Conservation (phyloP, 768 basidiomycete genomes). For the Boletus barrowsii region DNA sequence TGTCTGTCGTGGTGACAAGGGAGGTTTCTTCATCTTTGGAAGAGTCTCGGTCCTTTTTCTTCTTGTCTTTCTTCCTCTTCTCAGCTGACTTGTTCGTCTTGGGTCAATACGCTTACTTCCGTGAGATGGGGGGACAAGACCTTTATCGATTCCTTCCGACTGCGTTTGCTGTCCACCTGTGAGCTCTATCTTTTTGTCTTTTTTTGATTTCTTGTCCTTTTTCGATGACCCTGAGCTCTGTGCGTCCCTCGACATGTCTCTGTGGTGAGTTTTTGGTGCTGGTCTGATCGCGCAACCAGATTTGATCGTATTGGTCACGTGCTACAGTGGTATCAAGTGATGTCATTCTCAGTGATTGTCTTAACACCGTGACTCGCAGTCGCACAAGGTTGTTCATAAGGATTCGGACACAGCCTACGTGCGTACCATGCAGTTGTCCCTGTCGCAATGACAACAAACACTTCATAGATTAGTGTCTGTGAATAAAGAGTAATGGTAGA, state of each 20-base stretch:
- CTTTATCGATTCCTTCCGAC: slow-evolving; percentile 10
- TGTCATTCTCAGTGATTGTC: too few relatives aligned
- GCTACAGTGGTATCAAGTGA: not conserved
- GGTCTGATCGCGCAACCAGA: not conserved
- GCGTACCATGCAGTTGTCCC: too few relatives aligned
- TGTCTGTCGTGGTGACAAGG: not conserved
- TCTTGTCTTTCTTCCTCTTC: slow-evolving; percentile 40
- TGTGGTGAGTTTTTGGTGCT: not conserved
- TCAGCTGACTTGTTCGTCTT: slow-evolving; percentile 12
- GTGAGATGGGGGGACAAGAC: slow-evolving; percentile 10
- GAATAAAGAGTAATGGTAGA: not conserved
- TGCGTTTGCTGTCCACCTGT: not conserved
- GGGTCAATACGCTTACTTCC: slow-evolving; percentile 4
- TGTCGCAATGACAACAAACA: too few relatives aligned
- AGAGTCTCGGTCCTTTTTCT: slow-evolving; percentile 33
- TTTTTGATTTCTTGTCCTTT: not conserved
- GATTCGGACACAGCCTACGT: too few relatives aligned
- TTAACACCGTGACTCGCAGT: too few relatives aligned
- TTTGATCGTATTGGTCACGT: slow-evolving; percentile 3
- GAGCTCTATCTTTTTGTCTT: not conserved
- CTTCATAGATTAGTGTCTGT: too few relatives aligned
- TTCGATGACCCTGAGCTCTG: not conserved
- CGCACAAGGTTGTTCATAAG: too few relatives aligned
- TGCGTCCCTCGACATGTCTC: slow-evolving; percentile 6
- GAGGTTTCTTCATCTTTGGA: not conserved